Evolutionary conservation across 495 filamentous ascomycete genomes (phyloP).

Genomic region (Acidiella bohemica): DNA sequence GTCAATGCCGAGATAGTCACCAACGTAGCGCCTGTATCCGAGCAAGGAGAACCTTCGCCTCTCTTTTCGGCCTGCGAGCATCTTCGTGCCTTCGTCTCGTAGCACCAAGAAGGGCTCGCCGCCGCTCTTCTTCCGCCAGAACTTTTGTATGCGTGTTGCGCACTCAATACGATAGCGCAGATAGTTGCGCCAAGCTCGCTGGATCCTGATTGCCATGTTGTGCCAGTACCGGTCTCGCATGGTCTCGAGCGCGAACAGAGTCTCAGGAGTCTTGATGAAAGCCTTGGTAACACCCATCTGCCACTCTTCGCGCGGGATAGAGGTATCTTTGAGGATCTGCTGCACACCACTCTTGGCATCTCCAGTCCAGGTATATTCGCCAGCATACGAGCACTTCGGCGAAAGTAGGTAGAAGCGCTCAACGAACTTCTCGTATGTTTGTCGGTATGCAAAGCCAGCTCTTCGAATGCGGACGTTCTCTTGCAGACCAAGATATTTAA

Average conservation of each 20-base stretch:
- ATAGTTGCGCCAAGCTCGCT: slow-evolving; percentile 94
- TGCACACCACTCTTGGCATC: slow-evolving; percentile 75
- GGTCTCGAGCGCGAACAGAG: slow-evolving; percentile 88
- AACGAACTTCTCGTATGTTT: slow-evolving; percentile 96
- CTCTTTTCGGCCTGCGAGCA: slow-evolving; percentile 78
- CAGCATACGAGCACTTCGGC: slow-evolving; percentile 86
- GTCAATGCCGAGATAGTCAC: slow-evolving; percentile 84
- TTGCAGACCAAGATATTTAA: slow-evolving; percentile 97
- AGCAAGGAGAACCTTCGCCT: slow-evolving; percentile 78
- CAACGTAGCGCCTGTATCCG: slow-evolving; percentile 82
- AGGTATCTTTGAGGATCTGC: slow-evolving; percentile 90
- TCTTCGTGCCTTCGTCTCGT: slow-evolving; percentile 75
- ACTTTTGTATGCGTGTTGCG: slow-evolving; percentile 83
- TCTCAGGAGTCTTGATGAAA: slow-evolving; percentile 98
- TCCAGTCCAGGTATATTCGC: slow-evolving; percentile 91
- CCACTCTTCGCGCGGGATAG: slow-evolving; percentile 87
- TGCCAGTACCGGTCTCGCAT: slow-evolving; percentile 98
- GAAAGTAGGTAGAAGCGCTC: slow-evolving; percentile 95
- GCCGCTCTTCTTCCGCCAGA: slow-evolving; percentile 83
- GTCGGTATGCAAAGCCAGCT: slow-evolving; percentile 93
- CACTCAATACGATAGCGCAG: slow-evolving; percentile 83
- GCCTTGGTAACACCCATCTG: slow-evolving; percentile 95
- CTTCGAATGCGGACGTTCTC: slow-evolving; percentile 97
- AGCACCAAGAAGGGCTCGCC: slow-evolving; percentile 77
- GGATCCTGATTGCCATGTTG: slow-evolving; percentile 97